Conservation (phyloP, 768 basidiomycete genomes). For the Asterophora parasitica region DNA sequence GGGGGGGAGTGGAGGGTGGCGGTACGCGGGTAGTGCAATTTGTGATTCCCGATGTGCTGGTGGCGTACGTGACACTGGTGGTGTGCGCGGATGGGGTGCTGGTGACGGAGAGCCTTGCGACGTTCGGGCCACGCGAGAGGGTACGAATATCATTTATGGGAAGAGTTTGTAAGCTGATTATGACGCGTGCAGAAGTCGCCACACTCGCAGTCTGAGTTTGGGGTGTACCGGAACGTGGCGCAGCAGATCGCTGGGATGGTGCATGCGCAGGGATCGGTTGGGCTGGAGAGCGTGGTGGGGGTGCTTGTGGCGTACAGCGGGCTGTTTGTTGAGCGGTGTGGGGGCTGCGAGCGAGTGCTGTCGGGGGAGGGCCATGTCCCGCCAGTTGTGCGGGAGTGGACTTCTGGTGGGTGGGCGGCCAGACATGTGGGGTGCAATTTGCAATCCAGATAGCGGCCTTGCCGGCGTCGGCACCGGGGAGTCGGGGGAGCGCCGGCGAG, state of each 20-base stretch:
- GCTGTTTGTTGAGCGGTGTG: slow-evolving; percentile 60
- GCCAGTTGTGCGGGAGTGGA: slow-evolving; percentile 60
- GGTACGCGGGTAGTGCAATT: slow-evolving; percentile 50
- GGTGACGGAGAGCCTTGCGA: slow-evolving; percentile 58
- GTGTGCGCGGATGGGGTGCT: slow-evolving; percentile 32
- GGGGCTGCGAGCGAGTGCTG: slow-evolving; percentile 58
- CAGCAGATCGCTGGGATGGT: slow-evolving; percentile 63
- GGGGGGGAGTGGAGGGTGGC: slow-evolving; percentile 20
- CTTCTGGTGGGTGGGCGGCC: slow-evolving; percentile 41
- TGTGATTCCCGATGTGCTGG: slow-evolving; percentile 59
- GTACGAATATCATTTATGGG: slow-evolving; percentile 28
- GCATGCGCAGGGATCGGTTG: slow-evolving; percentile 46
- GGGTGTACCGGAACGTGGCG: slow-evolving; percentile 59
- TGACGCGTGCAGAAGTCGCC: slow-evolving; percentile 52
- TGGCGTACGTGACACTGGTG: slow-evolving; percentile 54
- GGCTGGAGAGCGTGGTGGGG: slow-evolving; percentile 47
- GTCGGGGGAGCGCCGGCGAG: no score
- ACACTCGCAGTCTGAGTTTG: slow-evolving; percentile 65
- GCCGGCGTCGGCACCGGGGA: no score
- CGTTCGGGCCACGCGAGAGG: slow-evolving; percentile 70
- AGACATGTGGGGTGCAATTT: slow-evolving; percentile 39
- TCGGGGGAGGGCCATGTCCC: slow-evolving; percentile 70
- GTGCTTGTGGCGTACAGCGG: slow-evolving; percentile 53
- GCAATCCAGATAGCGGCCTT: background rate
- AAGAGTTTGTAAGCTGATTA: background rate